A percentile compares a stretch with the other conserved stretches of the same genome.
These are phyloP conservation scores for Aureobasidium leucospermi DNA, from an alignment of 2,329 filamentous ascomycete species.

Conservation along the genomic window DNA sequence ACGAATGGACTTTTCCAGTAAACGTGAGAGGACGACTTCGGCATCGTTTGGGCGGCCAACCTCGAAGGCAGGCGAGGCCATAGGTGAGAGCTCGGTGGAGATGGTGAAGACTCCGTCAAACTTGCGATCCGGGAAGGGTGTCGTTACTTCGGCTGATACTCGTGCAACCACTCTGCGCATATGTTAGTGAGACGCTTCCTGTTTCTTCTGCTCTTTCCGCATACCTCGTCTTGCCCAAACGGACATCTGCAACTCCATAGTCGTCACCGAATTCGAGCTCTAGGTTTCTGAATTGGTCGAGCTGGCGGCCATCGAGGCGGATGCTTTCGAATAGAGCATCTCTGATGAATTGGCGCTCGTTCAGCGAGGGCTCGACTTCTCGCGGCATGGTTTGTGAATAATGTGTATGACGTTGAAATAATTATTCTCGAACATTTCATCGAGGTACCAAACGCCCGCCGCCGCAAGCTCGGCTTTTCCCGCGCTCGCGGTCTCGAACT, in stretches of 20 bases:
- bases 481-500: neutral
- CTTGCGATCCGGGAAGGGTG: conserved; percentile 78
- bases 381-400: conserved; percentile 61
- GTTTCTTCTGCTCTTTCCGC: conserved; percentile 12
- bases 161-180: conserved; percentile 65
- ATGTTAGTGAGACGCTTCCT: conserved; percentile 19
- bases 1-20: conserved; percentile 89
- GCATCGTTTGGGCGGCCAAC: conserved; percentile 72
- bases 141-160: conserved; percentile 80
- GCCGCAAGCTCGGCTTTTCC: conserved; percentile 1
- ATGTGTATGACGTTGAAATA: conserved; percentile 4
- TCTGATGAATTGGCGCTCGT: conserved; percentile 79
- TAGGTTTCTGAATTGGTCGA: conserved; percentile 73
- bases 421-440: neutral
- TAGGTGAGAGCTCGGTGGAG: conserved; percentile 80
- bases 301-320: conserved; percentile 73
- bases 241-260: conserved; percentile 81
- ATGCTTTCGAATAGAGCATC: conserved; percentile 74
- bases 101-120: conserved; percentile 96
- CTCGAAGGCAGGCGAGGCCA: conserved; percentile 87
- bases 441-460: neutral
- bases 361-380: conserved; percentile 82
- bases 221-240: conserved; percentile 83
- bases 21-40: conserved; percentile 77
- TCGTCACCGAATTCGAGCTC: conserved; percentile 80